A percentile compares a stretch with the other conserved stretches of the same genome.
Conservation (phyloP, 202 grass and related monocot genomes). For the Eragrostis tef region DNA sequence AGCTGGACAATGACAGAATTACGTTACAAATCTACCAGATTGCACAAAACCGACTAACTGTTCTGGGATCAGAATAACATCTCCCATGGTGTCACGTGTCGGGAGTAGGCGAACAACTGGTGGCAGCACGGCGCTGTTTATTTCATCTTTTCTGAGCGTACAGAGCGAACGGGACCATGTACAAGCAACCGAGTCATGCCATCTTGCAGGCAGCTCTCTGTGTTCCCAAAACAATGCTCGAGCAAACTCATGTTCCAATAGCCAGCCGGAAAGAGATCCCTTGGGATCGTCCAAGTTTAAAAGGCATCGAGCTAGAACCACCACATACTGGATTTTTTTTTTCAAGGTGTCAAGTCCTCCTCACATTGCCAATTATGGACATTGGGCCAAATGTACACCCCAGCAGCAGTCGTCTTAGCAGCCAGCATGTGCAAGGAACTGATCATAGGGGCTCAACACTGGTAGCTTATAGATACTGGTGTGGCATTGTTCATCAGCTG, state of each 20-base stretch:
- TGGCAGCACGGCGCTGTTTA: not conserved
- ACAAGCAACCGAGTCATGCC: conserved; percentile 10
- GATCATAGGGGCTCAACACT: conserved; percentile 76
- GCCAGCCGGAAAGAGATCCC: not conserved
- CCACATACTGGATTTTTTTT: not conserved
- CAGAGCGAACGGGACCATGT: not conserved
- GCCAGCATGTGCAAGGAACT: conserved; percentile 66
- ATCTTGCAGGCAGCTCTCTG: not conserved
- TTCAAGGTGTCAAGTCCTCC: not conserved
- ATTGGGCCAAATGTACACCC: conserved; percentile 17
- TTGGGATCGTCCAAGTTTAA: not conserved
- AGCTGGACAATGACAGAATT: conserved; percentile 16
- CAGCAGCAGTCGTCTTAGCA: conserved; percentile 48
- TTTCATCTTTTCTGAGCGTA: not conserved
- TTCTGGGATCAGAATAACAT: conserved; percentile 16
- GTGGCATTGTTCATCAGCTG: conserved; percentile 53
- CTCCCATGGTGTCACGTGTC: not conserved
- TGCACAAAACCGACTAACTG: conserved; percentile 31
- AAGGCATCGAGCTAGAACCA: conserved; percentile 24
- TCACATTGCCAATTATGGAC: conserved; percentile 7
- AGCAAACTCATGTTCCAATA: not conserved
- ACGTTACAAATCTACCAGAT: conserved; percentile 21
- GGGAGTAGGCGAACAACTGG: not conserved
- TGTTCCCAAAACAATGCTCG: not conserved
- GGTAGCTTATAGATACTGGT: conserved; percentile 72